These are phyloP conservation scores for Eucalyptus erythrocorys DNA, from an alignment of 345 rosid genomes.

Conservation along the genomic window DNA sequence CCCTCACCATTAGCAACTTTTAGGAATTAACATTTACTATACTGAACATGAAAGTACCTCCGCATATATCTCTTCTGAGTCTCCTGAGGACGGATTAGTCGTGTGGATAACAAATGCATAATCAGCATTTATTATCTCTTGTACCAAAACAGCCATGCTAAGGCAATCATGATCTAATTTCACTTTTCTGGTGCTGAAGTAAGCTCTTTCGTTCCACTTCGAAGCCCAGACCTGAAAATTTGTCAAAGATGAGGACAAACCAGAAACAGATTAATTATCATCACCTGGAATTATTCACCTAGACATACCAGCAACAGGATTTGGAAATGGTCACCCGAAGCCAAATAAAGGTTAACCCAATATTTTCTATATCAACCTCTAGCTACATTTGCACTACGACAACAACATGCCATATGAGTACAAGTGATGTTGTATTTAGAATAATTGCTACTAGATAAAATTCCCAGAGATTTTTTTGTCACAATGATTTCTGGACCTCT, in stretches of 20 bases:
- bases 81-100: conserved; percentile 90
- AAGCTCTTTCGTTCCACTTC: conserved; percentile 98
- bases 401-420: neutral
- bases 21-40: neutral
- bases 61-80: conserved; percentile 83
- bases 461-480: neutral
- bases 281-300: neutral
- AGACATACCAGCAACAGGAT: neutral
- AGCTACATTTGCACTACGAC: neutral
- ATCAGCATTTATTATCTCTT: conserved; percentile 91
- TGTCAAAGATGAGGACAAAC: neutral
- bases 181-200: conserved; percentile 83
- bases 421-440: neutral
- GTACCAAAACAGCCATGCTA: conserved; percentile 98
- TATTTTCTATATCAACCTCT: neutral
- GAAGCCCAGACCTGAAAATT: conserved; percentile 91
- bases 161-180: conserved; percentile 90
- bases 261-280: neutral
- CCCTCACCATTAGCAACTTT: neutral
- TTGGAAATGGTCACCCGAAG: neutral
- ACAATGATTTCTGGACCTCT: neutral
- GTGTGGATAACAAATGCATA: conserved; percentile 98
- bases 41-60: conserved; percentile 39
- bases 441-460: neutral
- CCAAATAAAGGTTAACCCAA: neutral